A percentile compares a stretch with the other conserved stretches of the same genome.
Conservation (phyloP, 2,329 filamentous ascomycete species). For the Seiridium unicorne region DNA sequence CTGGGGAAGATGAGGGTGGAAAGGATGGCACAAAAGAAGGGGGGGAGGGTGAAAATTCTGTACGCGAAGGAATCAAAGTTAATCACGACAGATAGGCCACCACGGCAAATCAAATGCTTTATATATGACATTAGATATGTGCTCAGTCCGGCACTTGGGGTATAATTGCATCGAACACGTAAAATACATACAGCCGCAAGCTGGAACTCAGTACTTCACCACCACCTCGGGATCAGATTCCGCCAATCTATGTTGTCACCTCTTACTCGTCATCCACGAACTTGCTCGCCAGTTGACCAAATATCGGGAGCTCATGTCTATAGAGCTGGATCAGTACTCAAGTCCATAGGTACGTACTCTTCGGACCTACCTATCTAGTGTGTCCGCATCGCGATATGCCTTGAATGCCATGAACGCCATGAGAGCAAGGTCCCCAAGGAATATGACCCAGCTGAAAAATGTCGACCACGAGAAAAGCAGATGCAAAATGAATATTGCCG, state of each 20-base stretch:
- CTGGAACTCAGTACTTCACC: too few species aligned
- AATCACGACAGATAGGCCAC: too few species aligned
- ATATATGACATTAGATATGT: not conserved
- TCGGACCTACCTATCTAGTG: slow-evolving; percentile 53
- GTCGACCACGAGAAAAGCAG: slow-evolving; percentile 83
- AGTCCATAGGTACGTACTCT: too few species aligned
- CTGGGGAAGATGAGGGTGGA: too few species aligned
- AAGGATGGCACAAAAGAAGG: too few species aligned
- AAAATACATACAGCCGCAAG: not conserved
- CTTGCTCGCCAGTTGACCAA: slow-evolving; percentile 10
- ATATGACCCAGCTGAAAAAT: slow-evolving; percentile 80
- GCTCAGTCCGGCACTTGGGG: not conserved
- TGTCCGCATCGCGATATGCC: slow-evolving; percentile 81
- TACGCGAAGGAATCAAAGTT: too few species aligned
- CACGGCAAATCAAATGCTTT: too few species aligned
- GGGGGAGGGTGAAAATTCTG: too few species aligned
- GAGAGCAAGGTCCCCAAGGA: slow-evolving; percentile 70
- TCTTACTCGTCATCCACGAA: slow-evolving; percentile 10
- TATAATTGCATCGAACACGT: slow-evolving; percentile 1
- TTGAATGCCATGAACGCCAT: slow-evolving; percentile 75
- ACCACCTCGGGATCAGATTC: not conserved
- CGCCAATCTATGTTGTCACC: not conserved
- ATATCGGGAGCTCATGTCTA: not conserved
- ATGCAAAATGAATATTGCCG: slow-evolving; percentile 72
- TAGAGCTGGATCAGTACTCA: too few species aligned